Evolutionary conservation across 345 rosid genomes (phyloP).

Genomic region (Anastatica hierochuntica): DNA sequence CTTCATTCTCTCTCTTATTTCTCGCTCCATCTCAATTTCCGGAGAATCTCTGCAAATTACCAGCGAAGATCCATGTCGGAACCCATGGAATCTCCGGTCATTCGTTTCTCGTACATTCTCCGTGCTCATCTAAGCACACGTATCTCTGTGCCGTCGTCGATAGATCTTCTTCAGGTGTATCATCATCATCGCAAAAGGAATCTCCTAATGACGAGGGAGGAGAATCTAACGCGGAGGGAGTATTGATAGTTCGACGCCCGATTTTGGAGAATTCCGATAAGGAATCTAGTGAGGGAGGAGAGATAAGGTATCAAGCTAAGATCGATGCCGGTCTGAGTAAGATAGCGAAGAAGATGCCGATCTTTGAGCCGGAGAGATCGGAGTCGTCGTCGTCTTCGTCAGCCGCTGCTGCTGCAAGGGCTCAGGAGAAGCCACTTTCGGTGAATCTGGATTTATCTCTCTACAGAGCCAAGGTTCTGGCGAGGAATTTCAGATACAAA

Average conservation of each 20-base stretch:
- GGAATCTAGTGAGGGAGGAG: constrained; percentile 24
- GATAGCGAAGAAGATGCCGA: constrained; percentile 78
- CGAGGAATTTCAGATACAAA: constrained; percentile 40
- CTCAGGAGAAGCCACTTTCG: constrained; percentile 47
- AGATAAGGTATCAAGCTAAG: constrained; percentile 27
- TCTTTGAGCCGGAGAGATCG: constrained; percentile 75
- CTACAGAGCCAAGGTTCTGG: constrained; percentile 64
- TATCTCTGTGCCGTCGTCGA: constrained; percentile 31
- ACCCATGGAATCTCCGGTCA: constrained; percentile 18
- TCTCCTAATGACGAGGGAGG: constrained; percentile 9
- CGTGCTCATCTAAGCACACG: constrained; percentile 15
- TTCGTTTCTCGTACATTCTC: constrained; percentile 15
- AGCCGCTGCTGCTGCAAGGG: constrained; percentile 24
- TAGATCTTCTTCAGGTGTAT: constrained; percentile 16
- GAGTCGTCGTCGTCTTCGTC: constrained; percentile 27
- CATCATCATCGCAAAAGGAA: constrained; percentile 6
- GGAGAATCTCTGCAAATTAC: constrained; percentile 19
- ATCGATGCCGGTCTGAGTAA: constrained; percentile 52
- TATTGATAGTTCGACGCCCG: constrained; percentile 63
- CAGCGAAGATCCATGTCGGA: constrained; percentile 27
- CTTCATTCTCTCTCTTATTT: constrained; percentile 36
- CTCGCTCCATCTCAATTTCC: constrained; percentile 36
- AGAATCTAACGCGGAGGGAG: constrained; percentile 21
- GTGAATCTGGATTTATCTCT: constrained; percentile 83
- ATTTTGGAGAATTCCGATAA: constrained; percentile 40